phyloP scores from a whole-genome alignment of 345 rosid genomes.

The Dipteronia dyeriana region DNA sequence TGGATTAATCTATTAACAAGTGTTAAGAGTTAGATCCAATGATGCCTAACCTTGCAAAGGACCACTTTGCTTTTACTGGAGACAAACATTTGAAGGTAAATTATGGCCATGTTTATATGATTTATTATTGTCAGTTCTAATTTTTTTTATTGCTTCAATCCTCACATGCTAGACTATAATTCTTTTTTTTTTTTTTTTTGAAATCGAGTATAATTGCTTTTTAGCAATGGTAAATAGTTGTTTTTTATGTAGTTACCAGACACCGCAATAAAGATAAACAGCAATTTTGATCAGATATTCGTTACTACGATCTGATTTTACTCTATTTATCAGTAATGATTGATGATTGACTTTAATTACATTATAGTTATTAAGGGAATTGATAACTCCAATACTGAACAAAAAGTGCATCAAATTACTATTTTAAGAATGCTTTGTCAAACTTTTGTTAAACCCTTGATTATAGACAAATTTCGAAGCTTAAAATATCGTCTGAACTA shows the following conservation, averaged over 20 bases:
- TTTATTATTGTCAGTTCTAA: background rate
- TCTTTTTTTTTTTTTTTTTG: background rate
- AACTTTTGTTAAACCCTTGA: background rate
- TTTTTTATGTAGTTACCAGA: background rate
- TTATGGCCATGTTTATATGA: background rate
- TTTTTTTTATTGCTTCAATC: background rate
- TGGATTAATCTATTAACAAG: constrained; percentile 41
- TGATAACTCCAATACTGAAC: background rate
- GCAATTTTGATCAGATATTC: background rate
- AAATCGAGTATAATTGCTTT: background rate
- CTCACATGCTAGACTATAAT: background rate
- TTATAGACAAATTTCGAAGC: constrained; percentile 15
- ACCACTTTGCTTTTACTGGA: constrained; percentile 68
- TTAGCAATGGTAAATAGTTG: background rate
- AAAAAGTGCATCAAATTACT: background rate
- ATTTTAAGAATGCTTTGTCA: constrained; percentile 10
- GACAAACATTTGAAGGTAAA: constrained; percentile 66
- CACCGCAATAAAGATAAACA: background rate
- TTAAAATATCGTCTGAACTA: background rate
- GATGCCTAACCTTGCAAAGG: constrained; percentile 58
- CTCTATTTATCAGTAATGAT: background rate
- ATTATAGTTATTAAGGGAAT: background rate
- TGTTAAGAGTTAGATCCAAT: constrained; percentile 81
- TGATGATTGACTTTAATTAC: background rate
- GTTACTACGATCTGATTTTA: background rate